A percentile compares a stretch with the other conserved stretches of the same genome.
phyloP scores from a whole-genome alignment of 2,329 filamentous ascomycete species.

The Colletotrichum acutatum region DNA sequence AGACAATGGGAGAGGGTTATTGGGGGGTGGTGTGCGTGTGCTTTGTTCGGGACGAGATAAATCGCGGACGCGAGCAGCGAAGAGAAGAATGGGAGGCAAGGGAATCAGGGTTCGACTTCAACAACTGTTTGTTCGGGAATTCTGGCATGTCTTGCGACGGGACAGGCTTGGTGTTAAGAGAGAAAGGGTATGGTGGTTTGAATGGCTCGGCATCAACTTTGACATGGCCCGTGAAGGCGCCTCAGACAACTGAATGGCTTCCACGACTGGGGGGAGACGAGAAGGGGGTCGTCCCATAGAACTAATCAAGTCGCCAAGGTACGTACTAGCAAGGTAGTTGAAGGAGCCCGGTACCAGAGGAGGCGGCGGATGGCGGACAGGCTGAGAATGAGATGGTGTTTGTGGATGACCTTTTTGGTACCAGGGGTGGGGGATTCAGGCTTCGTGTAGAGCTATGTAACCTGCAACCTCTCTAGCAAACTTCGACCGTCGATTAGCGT shows the following conservation, averaged over 20 bases:
- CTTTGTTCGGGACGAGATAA: neutral
- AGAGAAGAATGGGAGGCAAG: slow-evolving; percentile 7
- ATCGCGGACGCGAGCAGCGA: slow-evolving; percentile 22
- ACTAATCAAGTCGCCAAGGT: neutral
- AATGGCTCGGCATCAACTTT: neutral
- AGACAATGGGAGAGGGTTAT: slow-evolving; percentile 30
- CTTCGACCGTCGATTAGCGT: neutral
- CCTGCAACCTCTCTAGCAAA: neutral
- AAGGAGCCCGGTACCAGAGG: neutral
- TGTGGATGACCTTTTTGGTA: neutral
- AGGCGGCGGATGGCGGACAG: neutral
- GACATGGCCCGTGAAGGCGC: slow-evolving; percentile 2
- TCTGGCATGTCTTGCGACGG: slow-evolving; percentile 14
- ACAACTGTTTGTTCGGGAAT: neutral
- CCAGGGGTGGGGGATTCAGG: neutral
- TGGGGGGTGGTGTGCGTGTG: slow-evolving; percentile 13
- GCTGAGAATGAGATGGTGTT: neutral
- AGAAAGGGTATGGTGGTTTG: slow-evolving; percentile 22
- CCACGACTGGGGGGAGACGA: slow-evolving; percentile 8
- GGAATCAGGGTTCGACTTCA: slow-evolving; percentile 17
- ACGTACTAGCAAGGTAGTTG: slow-evolving; percentile 20
- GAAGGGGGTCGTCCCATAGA: neutral
- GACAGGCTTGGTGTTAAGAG: slow-evolving; percentile 14
- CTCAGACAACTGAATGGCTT: slow-evolving; percentile 2
- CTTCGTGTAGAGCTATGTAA: slow-evolving; percentile 1